Evolutionary conservation across 1,284 basidiomycete species (phyloP).

Genomic region (Ustilago trichophora): DNA sequence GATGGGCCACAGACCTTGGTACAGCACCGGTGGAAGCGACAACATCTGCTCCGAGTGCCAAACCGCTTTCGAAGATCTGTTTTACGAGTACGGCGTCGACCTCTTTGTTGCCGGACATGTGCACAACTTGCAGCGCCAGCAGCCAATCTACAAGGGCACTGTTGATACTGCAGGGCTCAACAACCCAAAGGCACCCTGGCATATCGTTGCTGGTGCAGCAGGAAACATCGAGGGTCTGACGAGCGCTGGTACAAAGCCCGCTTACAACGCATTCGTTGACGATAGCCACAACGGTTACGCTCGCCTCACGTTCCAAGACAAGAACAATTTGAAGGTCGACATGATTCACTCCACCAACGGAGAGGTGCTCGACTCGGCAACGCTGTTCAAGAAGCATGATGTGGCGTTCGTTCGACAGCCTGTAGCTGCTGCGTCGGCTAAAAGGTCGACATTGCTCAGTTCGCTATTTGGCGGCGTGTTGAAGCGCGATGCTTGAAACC

Average conservation of each 20-base stretch:
- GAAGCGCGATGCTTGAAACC: conserved; percentile 8
- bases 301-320: conserved; percentile 62
- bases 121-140: conserved; percentile 66
- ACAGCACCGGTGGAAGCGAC: conserved; percentile 44
- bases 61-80: conserved; percentile 64
- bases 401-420: conserved; percentile 24
- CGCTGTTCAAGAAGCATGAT: conserved; percentile 35
- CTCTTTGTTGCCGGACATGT: conserved; percentile 65
- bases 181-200: conserved; percentile 62
- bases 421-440: neutral
- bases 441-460: conserved; percentile 1
- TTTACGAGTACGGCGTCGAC: conserved; percentile 66
- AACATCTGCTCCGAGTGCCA: conserved; percentile 61
- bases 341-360: conserved; percentile 47
- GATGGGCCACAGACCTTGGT: conserved; percentile 65
- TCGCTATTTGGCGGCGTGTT: conserved; percentile 3
- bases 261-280: conserved; percentile 33
- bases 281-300: conserved; percentile 37
- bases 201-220: conserved; percentile 64
- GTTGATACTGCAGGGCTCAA: conserved; percentile 51
- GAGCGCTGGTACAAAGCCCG: conserved; percentile 9
- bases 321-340: conserved; percentile 40
- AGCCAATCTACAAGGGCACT: conserved; percentile 58
- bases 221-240: conserved; percentile 65
- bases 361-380: conserved; percentile 33